phyloP scores from a whole-genome alignment of 495 filamentous ascomycete species.

The Pyrenula massariospora region DNA sequence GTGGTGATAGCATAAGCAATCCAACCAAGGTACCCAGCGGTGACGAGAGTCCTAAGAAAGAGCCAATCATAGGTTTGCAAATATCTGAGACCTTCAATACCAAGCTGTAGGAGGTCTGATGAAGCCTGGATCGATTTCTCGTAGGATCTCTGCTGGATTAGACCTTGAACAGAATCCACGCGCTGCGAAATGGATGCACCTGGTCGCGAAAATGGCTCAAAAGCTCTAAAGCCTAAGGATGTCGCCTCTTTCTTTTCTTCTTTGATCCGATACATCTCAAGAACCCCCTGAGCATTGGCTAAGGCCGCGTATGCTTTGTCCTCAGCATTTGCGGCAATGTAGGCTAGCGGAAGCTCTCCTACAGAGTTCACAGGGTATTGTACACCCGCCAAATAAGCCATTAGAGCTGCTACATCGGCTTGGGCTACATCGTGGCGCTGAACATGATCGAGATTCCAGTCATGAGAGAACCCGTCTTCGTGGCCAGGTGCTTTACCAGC shows the following conservation, averaged over 20 bases:
- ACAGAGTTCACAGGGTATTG: constrained; percentile 96
- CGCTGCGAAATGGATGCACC: constrained; percentile 57
- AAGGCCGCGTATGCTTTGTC: constrained; percentile 79
- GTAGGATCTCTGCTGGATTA: constrained; percentile 55
- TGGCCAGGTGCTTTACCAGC: constrained; percentile 58
- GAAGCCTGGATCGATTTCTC: constrained; percentile 68
- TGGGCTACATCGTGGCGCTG: constrained; percentile 84
- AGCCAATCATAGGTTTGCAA: constrained; percentile 97
- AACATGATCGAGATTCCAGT: constrained; percentile 76
- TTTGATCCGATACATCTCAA: constrained; percentile 96
- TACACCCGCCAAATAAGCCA: constrained; percentile 87
- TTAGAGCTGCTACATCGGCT: constrained; percentile 90
- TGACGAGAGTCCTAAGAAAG: constrained; percentile 88
- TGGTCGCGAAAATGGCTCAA: constrained; percentile 32
- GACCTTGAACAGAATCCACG: constrained; percentile 49
- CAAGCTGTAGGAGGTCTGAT: constrained; percentile 60
- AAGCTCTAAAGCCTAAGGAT: constrained; percentile 69
- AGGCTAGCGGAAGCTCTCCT: constrained; percentile 80
- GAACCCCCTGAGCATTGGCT: constrained; percentile 75
- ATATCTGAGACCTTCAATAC: constrained; percentile 79
- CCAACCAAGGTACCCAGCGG: constrained; percentile 91
- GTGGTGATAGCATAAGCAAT: constrained; percentile 90
- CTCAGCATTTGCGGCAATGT: constrained; percentile 54
- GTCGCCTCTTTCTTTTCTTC: constrained; percentile 70
- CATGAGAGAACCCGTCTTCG: constrained; percentile 80